Evolutionary conservation across 805 yeast genomes (phyloP), one percentile per base, ranked within the genome.

Genomic region (Kodamaea hsintzibuensis): DNA sequence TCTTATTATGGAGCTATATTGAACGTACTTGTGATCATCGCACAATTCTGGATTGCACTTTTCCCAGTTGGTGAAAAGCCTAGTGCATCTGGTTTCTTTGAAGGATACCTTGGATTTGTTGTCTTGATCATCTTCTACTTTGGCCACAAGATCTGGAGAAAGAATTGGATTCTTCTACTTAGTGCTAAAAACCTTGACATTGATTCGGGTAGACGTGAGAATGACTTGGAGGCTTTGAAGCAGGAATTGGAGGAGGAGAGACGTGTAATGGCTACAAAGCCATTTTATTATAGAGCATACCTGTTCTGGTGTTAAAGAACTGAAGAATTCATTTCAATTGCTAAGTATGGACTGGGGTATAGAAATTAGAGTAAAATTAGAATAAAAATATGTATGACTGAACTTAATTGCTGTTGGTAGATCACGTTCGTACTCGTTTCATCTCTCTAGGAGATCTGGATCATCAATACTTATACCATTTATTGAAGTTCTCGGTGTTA

Each of bases 241-340:
- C 52, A 59, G 47, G 74, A 71, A 48, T 59, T 69, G 58, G 70
- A 57, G 7, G 73, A 71, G 48, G 74, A 69, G 56, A 62, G 71
- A 56, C 66, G 61, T 3, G 50, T 70, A 4, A 63, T 73, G 55
- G 55, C 60, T 3, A 47, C 68, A 22, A 72, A 72, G 53, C 78
- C 79, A 3, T 66, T 65, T 54, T 69, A 64, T 52, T 62, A 64
- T 57, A 70, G 74, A 58, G 51, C 68, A 12, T 75, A 72, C 56
- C 65, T 56, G 39, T 63, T 63, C 49, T 74, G 76, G 74, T 74
- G 79, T 56, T 74, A 57, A 49, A 22, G 17, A 22, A 3, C 6
- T 22, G n/a, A n/a, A n/a, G n/a, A n/a, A n/a, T n/a, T n/a, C n/a
- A n/a, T n/a, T n/a, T n/a, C n/a, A n/a, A n/a, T n/a, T n/a, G n/a